Evolutionary conservation across 768 basidiomycete genomes (phyloP).

Genomic region (Kwoniella pini): DNA sequence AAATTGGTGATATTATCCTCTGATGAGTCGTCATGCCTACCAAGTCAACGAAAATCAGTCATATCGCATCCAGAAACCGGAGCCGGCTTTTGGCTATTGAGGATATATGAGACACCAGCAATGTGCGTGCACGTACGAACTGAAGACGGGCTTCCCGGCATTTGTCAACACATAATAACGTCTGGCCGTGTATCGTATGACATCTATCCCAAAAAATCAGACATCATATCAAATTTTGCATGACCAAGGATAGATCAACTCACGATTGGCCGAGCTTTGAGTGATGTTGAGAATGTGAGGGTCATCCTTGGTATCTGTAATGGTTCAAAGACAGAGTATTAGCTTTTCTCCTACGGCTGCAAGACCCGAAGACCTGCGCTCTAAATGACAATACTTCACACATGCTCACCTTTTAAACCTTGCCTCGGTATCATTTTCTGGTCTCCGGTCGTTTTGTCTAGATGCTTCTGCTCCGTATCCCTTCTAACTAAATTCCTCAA

Average conservation of each 20-base stretch:
- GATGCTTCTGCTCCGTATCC: neutral
- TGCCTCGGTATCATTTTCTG: neutral
- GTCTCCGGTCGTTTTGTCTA: neutral
- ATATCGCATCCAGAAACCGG: too few species aligned
- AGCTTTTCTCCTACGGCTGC: neutral
- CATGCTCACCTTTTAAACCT: neutral
- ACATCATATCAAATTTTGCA: neutral
- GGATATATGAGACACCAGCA: too few species aligned
- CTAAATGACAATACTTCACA: too few species aligned
- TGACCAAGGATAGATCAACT: neutral
- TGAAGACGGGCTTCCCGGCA: slow-evolving; percentile 96
- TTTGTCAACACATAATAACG: slow-evolving; percentile 92
- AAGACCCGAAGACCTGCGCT: too few species aligned
- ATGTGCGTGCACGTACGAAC: too few species aligned
- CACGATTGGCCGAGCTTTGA: neutral
- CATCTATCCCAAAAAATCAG: neutral
- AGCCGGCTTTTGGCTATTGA: too few species aligned
- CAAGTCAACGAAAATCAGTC: too few species aligned
- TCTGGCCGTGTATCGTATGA: slow-evolving; percentile 52
- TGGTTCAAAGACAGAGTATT: neutral
- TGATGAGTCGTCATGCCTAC: slow-evolving; percentile 60
- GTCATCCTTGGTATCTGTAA: slow-evolving; percentile 1
- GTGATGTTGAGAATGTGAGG: neutral
- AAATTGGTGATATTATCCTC: slow-evolving; percentile 70
- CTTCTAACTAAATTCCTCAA: slow-evolving; percentile 25